Evolutionary conservation across 1,284 basidiomycete species (phyloP), one percentile per base, ranked within the genome.

Genomic region (Anthracocystis setariae): DNA sequence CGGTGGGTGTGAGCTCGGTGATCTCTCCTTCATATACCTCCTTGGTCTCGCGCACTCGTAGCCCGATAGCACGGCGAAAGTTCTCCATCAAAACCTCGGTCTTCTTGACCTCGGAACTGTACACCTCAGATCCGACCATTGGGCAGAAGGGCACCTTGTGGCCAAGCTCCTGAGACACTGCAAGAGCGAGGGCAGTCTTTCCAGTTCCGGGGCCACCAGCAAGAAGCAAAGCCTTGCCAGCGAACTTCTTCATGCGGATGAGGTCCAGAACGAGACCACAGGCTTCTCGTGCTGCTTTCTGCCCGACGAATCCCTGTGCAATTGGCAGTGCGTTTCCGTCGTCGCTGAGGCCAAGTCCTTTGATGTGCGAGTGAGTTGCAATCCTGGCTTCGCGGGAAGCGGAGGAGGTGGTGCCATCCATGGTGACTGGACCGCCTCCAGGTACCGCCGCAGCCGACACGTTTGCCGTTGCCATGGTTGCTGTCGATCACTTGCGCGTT

Each of bases 11-110:
- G 64, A 98, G 85, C 82, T 98, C 95, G 8, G 94, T 98, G 32
- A 98, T 92, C 84, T 98, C 96, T 62, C 95, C 95, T 84, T 98
- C 95, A 84, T 95, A 98, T 9, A 98, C 94, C 82, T 97, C 94
- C 83, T 98, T 98, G 3, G 94, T 97, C 85, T 98, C 95, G 50
- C 80, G 70, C 23, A 82, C 78, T 27, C 81, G 80, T 40, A 82
- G 51, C 10, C 97, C 95, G 64, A 98, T 98, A 10, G 96, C 94
- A 73, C 95, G 86, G 59, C 95, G 87, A 85, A 98, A 98, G 50
- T 90, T 90, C 84, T 97, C 94, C 62, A 94, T 93, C n/a, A 98
- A 86, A 2, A 98, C 94, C 83, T 98, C 95, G 0, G 95, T 98
- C 88, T 98, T 98, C 86, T 98, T 98, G 56, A 98, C 94, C 84